phyloP scores from a whole-genome alignment of 805 yeast species.

The Wickerhamiella hasegawae region DNA sequence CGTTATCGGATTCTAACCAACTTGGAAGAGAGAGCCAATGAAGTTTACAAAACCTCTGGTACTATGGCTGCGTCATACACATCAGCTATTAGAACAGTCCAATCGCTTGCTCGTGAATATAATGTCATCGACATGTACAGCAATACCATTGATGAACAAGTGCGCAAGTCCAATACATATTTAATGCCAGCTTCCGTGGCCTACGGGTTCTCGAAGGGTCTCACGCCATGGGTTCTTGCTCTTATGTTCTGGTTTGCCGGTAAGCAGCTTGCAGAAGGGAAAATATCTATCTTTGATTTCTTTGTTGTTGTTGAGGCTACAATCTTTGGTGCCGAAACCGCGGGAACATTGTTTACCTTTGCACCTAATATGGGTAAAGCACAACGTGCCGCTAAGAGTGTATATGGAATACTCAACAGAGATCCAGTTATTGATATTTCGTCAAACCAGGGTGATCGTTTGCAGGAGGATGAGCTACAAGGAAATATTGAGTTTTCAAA shows the following conservation, averaged over 20 bases:
- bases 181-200: slow-evolving; percentile 10
- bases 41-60: slow-evolving; percentile 14
- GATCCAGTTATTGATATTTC: slow-evolving; percentile 22
- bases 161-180: slow-evolving; percentile 1
- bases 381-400: slow-evolving; percentile 21
- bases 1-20: slow-evolving; percentile 10
- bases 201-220: slow-evolving; percentile 17
- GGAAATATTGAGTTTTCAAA: slow-evolving; percentile 41
- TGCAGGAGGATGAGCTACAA: slow-evolving; percentile 18
- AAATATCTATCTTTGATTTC: slow-evolving; percentile 16
- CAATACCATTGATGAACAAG: slow-evolving; percentile 5
- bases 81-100: slow-evolving; percentile 17
- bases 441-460: slow-evolving; percentile 17
- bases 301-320: slow-evolving; percentile 25
- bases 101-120: slow-evolving; percentile 16
- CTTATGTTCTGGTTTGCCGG: slow-evolving; percentile 19
- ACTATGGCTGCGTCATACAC: slow-evolving; percentile 18
- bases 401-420: slow-evolving; percentile 20
- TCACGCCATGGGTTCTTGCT: slow-evolving; percentile 14
- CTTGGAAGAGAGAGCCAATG: slow-evolving; percentile 11
- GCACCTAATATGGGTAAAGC: slow-evolving; percentile 31
- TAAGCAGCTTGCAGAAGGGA: slow-evolving; percentile 10
- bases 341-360: slow-evolving; percentile 20
- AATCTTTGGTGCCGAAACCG: slow-evolving; percentile 10
- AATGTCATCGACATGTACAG: slow-evolving; percentile 13